Percentiles rank a stretch among this genome's conserved stretches.
These are phyloP conservation scores for Spinellus fusiger DNA, from an alignment of 192 early-diverging fungal species.

Conservation along the genomic window DNA sequence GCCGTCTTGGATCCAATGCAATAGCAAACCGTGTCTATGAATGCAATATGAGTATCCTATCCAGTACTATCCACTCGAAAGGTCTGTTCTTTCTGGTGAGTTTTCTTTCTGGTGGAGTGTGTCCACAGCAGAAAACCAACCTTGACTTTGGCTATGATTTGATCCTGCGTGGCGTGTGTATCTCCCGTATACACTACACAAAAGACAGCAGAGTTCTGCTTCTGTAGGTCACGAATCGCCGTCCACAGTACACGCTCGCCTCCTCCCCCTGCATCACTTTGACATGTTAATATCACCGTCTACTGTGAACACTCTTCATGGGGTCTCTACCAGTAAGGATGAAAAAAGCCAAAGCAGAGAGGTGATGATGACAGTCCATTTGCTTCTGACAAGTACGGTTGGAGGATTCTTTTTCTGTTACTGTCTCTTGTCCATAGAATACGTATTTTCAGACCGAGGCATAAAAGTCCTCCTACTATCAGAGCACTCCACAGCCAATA, in stretches of 20 bases:
- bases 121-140: slow-evolving; percentile 29
- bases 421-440: slow-evolving; percentile 12
- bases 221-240: slow-evolving; percentile 73
- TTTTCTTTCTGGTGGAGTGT: neutral
- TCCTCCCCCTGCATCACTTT: slow-evolving; percentile 83
- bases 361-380: slow-evolving; percentile 7
- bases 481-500: too few relatives aligned
- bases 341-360: slow-evolving; percentile 78
- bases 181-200: slow-evolving; percentile 84
- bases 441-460: too few relatives aligned
- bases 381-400: slow-evolving; percentile 9
- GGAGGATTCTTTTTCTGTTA: slow-evolving; percentile 24
- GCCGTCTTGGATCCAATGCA: slow-evolving; percentile 39
- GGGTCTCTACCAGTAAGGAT: slow-evolving; percentile 73
- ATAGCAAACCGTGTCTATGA: slow-evolving; percentile 57
- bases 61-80: too few relatives aligned
- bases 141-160: slow-evolving; percentile 60
- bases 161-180: slow-evolving; percentile 37
- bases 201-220: slow-evolving; percentile 55
- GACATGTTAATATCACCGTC: neutral
- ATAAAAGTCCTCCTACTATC: too few relatives aligned
- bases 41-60: neutral
- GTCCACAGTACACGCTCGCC: slow-evolving; percentile 97
- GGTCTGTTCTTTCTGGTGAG: too few relatives aligned
- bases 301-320: neutral